These are phyloP conservation scores for Aspergillus brasiliensis DNA, from an alignment of 2,329 filamentous ascomycete genomes.

Conservation along the genomic window DNA sequence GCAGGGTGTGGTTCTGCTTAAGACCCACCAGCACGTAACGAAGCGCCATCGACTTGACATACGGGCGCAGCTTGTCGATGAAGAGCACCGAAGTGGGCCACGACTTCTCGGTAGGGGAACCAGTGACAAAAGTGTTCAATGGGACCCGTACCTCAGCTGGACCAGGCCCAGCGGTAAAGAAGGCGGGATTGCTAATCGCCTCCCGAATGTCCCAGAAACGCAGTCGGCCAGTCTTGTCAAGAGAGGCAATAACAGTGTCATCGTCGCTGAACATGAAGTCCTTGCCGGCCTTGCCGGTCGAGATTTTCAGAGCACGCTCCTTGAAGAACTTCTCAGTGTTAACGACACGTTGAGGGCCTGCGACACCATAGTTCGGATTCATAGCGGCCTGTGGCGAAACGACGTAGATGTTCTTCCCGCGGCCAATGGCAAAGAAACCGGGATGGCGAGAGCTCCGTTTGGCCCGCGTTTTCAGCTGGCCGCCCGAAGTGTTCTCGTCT, in stretches of 20 bases:
- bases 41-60: constrained; percentile 83
- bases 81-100: constrained; percentile 96
- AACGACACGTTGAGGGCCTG: constrained; percentile 61
- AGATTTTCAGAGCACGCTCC: constrained; percentile 88
- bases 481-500: constrained; percentile 88
- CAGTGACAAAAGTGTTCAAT: constrained; percentile 82
- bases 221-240: constrained; percentile 94
- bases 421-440: constrained; percentile 91
- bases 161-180: constrained; percentile 43
- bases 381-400: constrained; percentile 65
- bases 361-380: constrained; percentile 51
- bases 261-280: constrained; percentile 98
- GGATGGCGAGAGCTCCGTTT: constrained; percentile 86
- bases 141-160: constrained; percentile 81
- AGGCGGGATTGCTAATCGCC: constrained; percentile 58
- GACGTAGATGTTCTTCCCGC: constrained; percentile 94
- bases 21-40: constrained; percentile 96
- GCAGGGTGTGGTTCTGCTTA: constrained; percentile 98
- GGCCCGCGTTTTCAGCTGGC: constrained; percentile 92
- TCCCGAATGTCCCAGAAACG: constrained; percentile 98
- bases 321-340: constrained; percentile 86
- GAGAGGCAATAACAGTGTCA: constrained; percentile 87
- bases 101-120: constrained; percentile 85
- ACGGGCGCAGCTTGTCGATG: constrained; percentile 93
- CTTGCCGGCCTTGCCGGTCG: constrained; percentile 96